Base-by-base conservation (phyloP, 1,284 basidiomycete genomes). In the Phellopilus nigrolimitatus region DNA sequence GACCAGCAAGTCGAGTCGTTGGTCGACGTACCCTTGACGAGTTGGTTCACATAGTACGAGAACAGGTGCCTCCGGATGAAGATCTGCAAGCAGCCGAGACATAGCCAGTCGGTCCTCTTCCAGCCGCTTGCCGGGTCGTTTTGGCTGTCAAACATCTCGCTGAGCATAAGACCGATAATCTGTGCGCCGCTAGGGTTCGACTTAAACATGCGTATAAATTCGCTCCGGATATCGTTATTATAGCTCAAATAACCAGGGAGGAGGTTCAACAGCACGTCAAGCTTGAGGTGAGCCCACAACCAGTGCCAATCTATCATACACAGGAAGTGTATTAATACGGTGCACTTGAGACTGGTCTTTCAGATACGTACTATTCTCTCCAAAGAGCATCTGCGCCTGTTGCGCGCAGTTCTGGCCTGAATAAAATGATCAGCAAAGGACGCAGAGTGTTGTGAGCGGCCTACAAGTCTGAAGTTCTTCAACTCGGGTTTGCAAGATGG, bases 1-100 rank as follows among this genome's bases (percentile, higher is more conserved):
- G 38, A 9, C 28, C 3, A 39, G 15, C n/a, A 17, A 10, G 21
- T 15, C 17, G 9, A 27, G 13, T 17, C n/a, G 9, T n/a, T n/a
- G n/a, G n/a, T n/a, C 30, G 13, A 51, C 53, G 44, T 12, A 55
- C 53, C 40, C 31, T 51, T 39, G 6, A 46, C 37, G 12, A 45
- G 24, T 21, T 48, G 19, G n/a, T 37, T 13, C 27, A 50, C 40
- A 31, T 45, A 22, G 48, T 49, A 55, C 19, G 47, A 45, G n/a
- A 34, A 40, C 9, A 47, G 15, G 8, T 31, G 34, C 8, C 47
- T 30, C 12, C 17, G 25, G n/a, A 50, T 15, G 21, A 55, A 55
- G 8, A 4, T 3, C 10, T 39, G 30, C 6, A 50, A 24, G 28
- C 53, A 55, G 34, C 8, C 22, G 4, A 33, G 8, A 28, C 53